Percentiles rank a stretch among this genome's conserved stretches.
Evolutionary conservation across 2,329 filamentous ascomycete species (phyloP).

Genomic region (Thielaviopsis ethacetica): DNA sequence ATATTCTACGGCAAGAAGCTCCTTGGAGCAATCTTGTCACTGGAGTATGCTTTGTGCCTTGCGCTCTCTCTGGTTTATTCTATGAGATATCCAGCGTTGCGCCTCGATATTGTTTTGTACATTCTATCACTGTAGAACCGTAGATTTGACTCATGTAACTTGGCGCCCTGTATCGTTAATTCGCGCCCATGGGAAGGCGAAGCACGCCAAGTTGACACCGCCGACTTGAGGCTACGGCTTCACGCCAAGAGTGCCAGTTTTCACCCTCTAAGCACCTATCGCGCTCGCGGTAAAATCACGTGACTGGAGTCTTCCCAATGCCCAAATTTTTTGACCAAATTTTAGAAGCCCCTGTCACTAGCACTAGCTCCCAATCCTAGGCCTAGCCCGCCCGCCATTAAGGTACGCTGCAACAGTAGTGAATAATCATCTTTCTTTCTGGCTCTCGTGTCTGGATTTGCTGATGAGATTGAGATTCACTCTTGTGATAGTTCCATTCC

Average conservation of each 20-base stretch:
- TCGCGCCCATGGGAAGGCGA: not conserved
- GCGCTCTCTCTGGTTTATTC: conserved; percentile 5
- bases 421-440: conserved; percentile 1
- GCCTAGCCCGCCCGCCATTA: not conserved
- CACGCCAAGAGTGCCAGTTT: not conserved
- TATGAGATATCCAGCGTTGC: not conserved
- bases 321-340: not conserved
- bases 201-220: not conserved
- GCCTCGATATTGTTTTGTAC: conserved; percentile 9
- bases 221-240: not conserved
- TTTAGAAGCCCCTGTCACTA: not conserved
- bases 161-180: not conserved
- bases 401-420: not conserved
- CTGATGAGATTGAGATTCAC: not conserved
- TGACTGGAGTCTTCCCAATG: not conserved
- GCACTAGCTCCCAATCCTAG: not conserved
- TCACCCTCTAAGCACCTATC: not conserved
- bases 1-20: conserved; percentile 1
- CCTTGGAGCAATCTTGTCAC: conserved; percentile 8
- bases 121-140: not conserved
- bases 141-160: not conserved
- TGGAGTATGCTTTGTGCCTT: conserved; percentile 5
- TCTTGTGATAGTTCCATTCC: not conserved
- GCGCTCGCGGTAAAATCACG: not conserved
- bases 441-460: conserved; percentile 4